A percentile compares a stretch with the other conserved stretches of the same genome.
Evolutionary conservation across 176 grass and related monocot species (phyloP).

Genomic region (Oropetium thomaeum): DNA sequence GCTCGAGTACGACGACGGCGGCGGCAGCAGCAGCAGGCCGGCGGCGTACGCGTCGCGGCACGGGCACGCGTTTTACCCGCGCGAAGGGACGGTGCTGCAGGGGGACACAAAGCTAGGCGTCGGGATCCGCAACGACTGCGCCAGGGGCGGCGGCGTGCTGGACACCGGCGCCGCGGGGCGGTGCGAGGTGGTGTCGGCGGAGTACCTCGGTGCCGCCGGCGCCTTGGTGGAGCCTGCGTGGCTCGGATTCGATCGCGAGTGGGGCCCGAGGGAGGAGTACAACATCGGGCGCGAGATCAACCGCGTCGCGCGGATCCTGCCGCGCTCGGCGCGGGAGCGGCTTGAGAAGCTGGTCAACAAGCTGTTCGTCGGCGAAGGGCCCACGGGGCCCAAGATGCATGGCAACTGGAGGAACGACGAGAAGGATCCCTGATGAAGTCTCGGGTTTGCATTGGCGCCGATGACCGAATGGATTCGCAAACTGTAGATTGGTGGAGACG

Average conservation of each 20-base stretch:
- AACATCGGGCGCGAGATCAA: constrained; percentile 63
- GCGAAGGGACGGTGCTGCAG: constrained; percentile 61
- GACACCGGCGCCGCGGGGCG: constrained; percentile 36
- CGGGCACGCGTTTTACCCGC: constrained; percentile 76
- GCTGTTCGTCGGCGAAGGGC: constrained; percentile 69
- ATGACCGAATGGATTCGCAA: too few species aligned
- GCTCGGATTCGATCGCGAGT: constrained; percentile 65
- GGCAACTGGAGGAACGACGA: constrained; percentile 70
- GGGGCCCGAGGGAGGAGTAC: constrained; percentile 84
- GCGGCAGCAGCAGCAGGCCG: constrained; percentile 37
- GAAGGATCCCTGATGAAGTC: constrained; percentile 1
- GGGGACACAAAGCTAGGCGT: constrained; percentile 51
- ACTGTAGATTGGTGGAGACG: too few species aligned
- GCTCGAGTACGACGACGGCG: constrained; percentile 51
- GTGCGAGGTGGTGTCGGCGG: constrained; percentile 65
- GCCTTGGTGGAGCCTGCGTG: constrained; percentile 51
- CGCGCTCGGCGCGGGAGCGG: constrained; percentile 29
- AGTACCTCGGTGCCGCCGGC: constrained; percentile 42
- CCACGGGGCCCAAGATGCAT: constrained; percentile 76
- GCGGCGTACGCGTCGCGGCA: constrained; percentile 63
- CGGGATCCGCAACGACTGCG: constrained; percentile 82
- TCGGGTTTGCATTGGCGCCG: not conserved
- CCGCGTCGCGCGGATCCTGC: constrained; percentile 55
- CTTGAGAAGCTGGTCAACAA: constrained; percentile 44
- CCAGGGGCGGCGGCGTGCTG: constrained; percentile 46